phyloP scores from a whole-genome alignment of 768 basidiomycete genomes.

The Rhizopogon sp. region DNA sequence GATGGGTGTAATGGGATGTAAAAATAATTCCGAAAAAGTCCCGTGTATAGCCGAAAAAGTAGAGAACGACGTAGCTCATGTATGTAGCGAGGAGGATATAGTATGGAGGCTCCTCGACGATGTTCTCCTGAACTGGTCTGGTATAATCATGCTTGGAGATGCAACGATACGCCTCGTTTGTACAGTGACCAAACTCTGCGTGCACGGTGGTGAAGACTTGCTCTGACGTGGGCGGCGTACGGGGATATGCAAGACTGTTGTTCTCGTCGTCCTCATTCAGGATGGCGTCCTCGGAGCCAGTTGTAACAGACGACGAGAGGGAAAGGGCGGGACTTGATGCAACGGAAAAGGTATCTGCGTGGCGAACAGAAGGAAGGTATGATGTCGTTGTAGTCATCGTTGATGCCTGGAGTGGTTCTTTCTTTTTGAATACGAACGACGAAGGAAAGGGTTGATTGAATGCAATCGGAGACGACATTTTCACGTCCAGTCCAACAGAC shows the following conservation, averaged over 20 bases:
- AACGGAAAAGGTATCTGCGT: constrained; percentile 34
- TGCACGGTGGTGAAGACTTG: constrained; percentile 78
- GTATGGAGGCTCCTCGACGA: constrained; percentile 85
- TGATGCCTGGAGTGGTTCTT: no score
- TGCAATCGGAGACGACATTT: no score
- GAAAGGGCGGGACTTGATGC: constrained; percentile 71
- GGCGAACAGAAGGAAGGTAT: no score
- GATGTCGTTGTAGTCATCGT: no score
- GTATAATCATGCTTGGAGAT: constrained; percentile 52
- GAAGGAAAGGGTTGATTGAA: no score
- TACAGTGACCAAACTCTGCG: constrained; percentile 91
- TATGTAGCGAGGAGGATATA: constrained; percentile 91
- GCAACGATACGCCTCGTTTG: constrained; percentile 69
- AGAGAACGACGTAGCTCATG: constrained; percentile 89
- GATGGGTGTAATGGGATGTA: constrained; percentile 63
- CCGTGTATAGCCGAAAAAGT: constrained; percentile 86
- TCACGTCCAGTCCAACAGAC: no score
- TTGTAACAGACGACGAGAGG: constrained; percentile 66
- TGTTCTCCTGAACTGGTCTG: constrained; percentile 43
- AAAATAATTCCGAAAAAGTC: constrained; percentile 94
- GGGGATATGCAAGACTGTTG: constrained; percentile 58
- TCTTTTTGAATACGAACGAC: no score
- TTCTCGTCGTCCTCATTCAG: constrained; percentile 51
- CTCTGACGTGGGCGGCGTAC: constrained; percentile 70
- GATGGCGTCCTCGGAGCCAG: constrained; percentile 64